Evolutionary conservation across 192 early-diverging fungal genomes (phyloP), one percentile per base, ranked within the genome.

Genomic region (Thamnidium elegans): DNA sequence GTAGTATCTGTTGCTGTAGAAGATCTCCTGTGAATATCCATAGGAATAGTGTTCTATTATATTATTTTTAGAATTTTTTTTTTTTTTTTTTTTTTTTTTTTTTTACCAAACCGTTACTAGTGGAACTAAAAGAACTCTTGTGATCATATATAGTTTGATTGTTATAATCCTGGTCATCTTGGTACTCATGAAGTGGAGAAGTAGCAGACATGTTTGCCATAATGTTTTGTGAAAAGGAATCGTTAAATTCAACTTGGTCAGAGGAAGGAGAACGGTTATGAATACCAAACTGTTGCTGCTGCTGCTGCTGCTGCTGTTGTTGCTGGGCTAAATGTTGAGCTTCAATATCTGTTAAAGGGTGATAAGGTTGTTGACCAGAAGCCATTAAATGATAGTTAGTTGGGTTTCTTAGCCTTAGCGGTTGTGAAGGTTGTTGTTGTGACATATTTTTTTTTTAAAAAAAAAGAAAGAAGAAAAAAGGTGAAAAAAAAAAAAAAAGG

Each of bases 11-110:
- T 59, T 45, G 42, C 58, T 14, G 58, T 36, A 59, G 58, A 59
- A 19, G 58, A 59, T 1, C 58, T 39, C 4, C 58, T 39, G 13
- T 59, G 58, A 13, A 59, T 59, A 43, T 59, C 58, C 42, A 59
- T 19, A 26, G 39, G 36, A 20, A 59, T 26, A 20, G 13, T 17
- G 4, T 45, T 15, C 44, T 45, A 45, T 45, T 45, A 45, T 0
- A 15, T 9, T n/a, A 43, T 11, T 8, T 43, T 5, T 5, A 43
- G 42, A 43, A 11, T 8, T 5, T 5, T 43, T 43, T 8, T n/a
- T n/a, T n/a, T n/a, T n/a, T n/a, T n/a, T n/a, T n/a, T n/a, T n/a
- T n/a, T n/a, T n/a, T n/a, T n/a, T n/a, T n/a, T n/a, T 26, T 26
- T 26, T 26, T 26, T 26, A 26, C 26, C 26, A 26, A 26, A 26